A percentile compares a stretch with the other conserved stretches of the same genome.
phyloP scores from a whole-genome alignment of 768 basidiomycete species.

The Dacryopinax primogenitus region DNA sequence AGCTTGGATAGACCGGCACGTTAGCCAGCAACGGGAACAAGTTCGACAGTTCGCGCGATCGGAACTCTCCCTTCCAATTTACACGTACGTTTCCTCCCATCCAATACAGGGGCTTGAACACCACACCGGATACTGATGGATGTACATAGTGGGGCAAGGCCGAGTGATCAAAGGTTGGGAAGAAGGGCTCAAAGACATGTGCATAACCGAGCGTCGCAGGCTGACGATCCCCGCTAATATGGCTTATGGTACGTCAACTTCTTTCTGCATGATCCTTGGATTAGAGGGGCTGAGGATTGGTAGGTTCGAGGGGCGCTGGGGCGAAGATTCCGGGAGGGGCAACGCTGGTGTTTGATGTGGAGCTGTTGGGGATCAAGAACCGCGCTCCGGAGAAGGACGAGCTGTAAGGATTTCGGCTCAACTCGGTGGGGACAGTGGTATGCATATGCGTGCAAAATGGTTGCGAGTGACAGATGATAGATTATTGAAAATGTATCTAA shows the following conservation, averaged over 20 bases:
- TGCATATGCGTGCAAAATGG: not conserved
- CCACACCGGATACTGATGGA: not conserved
- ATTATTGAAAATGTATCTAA: not conserved
- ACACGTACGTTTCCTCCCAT: conserved; percentile 41
- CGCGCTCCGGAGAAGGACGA: conserved; percentile 13
- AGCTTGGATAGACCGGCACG: conserved; percentile 53
- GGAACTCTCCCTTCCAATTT: conserved; percentile 59
- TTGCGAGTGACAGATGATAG: not conserved
- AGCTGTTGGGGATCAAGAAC: conserved; percentile 53
- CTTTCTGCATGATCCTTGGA: too few relatives aligned
- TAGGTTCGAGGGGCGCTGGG: conserved; percentile 66
- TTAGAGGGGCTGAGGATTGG: not conserved
- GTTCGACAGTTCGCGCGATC: conserved; percentile 85
- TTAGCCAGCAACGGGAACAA: conserved; percentile 61
- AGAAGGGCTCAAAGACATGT: conserved; percentile 37
- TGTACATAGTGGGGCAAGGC: not conserved
- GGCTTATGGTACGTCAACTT: conserved; percentile 49
- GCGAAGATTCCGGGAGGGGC: conserved; percentile 64
- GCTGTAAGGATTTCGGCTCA: too few relatives aligned
- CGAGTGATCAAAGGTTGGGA: conserved; percentile 1
- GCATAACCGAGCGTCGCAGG: conserved; percentile 72
- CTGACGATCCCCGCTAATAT: conserved; percentile 69
- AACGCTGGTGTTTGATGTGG: conserved; percentile 75
- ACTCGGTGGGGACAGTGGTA: too few relatives aligned
- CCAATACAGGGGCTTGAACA: not conserved